Percentiles rank a stretch among this genome's conserved stretches.
Evolutionary conservation across 208 protist genomes (phyloP).

Genomic region (Acanthamoeba lenticulata): DNA sequence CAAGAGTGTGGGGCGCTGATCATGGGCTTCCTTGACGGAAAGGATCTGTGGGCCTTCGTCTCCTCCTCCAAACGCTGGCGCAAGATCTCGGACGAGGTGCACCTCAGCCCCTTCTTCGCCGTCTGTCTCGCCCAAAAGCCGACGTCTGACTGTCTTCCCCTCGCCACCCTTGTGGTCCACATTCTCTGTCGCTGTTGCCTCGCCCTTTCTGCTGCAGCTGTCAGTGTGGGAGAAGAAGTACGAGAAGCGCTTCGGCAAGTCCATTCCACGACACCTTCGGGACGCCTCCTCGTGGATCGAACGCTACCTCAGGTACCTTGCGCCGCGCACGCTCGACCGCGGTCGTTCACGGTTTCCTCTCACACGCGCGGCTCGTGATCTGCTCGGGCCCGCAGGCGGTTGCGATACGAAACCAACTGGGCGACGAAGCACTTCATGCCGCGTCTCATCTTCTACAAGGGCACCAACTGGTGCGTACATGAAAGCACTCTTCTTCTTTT

Average conservation of each 20-base stretch:
- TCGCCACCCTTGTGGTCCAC: neutral
- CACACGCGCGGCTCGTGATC: too few relatives aligned
- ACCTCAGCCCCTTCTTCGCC: neutral
- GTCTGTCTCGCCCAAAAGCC: neutral
- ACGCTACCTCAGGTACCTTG: neutral
- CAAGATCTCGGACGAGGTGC: constrained; percentile 14
- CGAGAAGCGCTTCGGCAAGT: constrained; percentile 21
- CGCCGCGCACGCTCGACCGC: neutral
- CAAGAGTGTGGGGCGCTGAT: neutral
- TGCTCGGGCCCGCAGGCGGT: neutral
- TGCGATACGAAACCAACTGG: constrained; percentile 18
- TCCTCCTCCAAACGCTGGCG: constrained; percentile 27
- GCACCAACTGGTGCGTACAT: neutral
- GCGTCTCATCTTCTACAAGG: constrained; percentile 1
- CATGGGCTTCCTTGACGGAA: neutral
- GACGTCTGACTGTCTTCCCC: neutral
- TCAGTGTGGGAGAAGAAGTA: constrained; percentile 20
- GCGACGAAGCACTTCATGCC: neutral
- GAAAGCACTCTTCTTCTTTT: too few relatives aligned
- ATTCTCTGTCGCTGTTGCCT: neutral
- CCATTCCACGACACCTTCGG: neutral
- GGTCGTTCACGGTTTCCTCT: neutral
- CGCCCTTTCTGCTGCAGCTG: neutral
- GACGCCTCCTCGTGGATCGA: neutral
- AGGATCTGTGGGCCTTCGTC: constrained; percentile 27